A percentile compares a stretch with the other conserved stretches of the same genome.
Conservation (phyloP, 495 filamentous ascomycete genomes). For the Apodospora peruviana region DNA sequence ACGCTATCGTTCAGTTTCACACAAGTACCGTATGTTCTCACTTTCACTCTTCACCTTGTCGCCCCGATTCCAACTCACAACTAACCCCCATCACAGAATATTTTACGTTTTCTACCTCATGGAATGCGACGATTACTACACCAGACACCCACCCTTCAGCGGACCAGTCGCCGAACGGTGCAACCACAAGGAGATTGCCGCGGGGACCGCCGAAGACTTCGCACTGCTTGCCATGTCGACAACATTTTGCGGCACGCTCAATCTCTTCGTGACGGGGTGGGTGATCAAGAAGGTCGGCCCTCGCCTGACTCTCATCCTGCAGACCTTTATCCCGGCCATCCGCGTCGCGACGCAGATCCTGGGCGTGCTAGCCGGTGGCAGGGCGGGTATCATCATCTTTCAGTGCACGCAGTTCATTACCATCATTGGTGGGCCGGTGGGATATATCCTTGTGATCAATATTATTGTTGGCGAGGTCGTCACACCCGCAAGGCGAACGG, state of each 20-base stretch:
- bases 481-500: conserved; percentile 43
- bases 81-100: conserved; percentile 26
- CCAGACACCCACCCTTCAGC: conserved; percentile 30
- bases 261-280: conserved; percentile 54
- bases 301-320: conserved; percentile 43
- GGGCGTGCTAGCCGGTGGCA: conserved; percentile 45
- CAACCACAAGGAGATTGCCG: conserved; percentile 42
- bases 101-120: conserved; percentile 55
- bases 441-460: conserved; percentile 50
- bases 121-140: conserved; percentile 54
- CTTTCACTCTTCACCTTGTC: not conserved
- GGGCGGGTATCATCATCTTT: conserved; percentile 48
- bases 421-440: conserved; percentile 50
- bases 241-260: conserved; percentile 46
- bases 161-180: conserved; percentile 38
- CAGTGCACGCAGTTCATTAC: conserved; percentile 52
- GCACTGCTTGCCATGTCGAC: conserved; percentile 47
- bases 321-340: conserved; percentile 46
- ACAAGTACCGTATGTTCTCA: conserved; percentile 45
- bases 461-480: conserved; percentile 47
- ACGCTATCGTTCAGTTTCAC: conserved; percentile 53
- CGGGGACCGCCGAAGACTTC: conserved; percentile 48
- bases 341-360: conserved; percentile 49
- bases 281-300: conserved; percentile 51
- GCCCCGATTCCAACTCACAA: not conserved